phyloP scores from a whole-genome alignment of 1,284 basidiomycete species.

The Tilletia caries region DNA sequence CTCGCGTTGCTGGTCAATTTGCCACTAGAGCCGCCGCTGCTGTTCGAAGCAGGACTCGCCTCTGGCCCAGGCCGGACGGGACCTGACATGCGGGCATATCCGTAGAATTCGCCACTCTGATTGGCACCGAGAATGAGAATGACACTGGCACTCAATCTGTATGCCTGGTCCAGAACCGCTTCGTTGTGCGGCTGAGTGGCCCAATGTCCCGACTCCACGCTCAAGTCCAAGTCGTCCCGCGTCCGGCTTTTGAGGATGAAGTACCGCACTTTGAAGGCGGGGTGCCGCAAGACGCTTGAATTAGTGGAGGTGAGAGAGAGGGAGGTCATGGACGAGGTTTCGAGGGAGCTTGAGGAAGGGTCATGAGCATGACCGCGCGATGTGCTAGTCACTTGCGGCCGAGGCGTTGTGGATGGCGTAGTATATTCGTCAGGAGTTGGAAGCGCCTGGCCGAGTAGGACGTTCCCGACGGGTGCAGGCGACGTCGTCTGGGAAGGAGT shows the following conservation, averaged over 20 bases:
- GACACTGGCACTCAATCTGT: conserved; percentile 77
- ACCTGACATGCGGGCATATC: conserved; percentile 51
- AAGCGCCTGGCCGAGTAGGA: not conserved
- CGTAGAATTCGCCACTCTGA: conserved; percentile 65
- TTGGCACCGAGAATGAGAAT: conserved; percentile 88
- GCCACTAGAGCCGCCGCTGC: not conserved
- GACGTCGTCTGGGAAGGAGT: not conserved
- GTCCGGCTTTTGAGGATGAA: conserved; percentile 81
- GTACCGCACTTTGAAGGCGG: conserved; percentile 77
- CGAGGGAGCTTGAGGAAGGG: conserved; percentile 28
- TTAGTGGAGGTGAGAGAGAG: conserved; percentile 47
- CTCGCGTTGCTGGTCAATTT: not conserved
- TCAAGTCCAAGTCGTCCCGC: conserved; percentile 77
- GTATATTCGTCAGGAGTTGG: conserved; percentile 16
- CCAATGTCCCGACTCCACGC: conserved; percentile 79
- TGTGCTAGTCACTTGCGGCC: not conserved
- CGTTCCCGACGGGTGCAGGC: not conserved
- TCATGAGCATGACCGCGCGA: too few species aligned
- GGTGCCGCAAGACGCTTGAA: conserved; percentile 67
- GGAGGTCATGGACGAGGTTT: conserved; percentile 22
- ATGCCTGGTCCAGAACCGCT: conserved; percentile 71
- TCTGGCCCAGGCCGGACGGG: conserved; percentile 29
- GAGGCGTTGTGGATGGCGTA: not conserved
- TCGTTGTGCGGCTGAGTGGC: conserved; percentile 93
- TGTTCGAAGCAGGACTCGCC: conserved; percentile 2